phyloP scores from a whole-genome alignment of 345 rosid species.

The Passiflora organensis region DNA sequence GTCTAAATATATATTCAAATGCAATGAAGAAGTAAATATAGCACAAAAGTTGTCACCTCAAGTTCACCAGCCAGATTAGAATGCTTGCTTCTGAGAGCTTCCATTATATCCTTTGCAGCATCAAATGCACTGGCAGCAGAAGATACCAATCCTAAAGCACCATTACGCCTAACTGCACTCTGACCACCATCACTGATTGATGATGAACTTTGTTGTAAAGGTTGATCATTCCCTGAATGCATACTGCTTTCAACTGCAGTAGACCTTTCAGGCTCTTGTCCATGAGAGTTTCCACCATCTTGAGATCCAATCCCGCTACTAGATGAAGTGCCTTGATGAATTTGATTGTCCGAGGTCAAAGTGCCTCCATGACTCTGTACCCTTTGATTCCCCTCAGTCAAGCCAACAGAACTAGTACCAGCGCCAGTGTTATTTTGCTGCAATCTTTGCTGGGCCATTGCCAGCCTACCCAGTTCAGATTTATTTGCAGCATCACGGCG shows the following conservation, averaged over 20 bases:
- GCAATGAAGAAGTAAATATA: neutral
- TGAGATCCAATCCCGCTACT: slow-evolving; percentile 61
- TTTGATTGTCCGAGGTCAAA: slow-evolving; percentile 54
- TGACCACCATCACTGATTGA: slow-evolving; percentile 53
- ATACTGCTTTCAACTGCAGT: slow-evolving; percentile 45
- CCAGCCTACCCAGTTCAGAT: slow-evolving; percentile 67
- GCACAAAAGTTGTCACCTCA: slow-evolving; percentile 50
- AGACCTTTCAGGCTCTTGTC: slow-evolving; percentile 83
- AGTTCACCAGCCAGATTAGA: slow-evolving; percentile 93
- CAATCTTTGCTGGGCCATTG: slow-evolving; percentile 92
- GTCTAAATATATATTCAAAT: neutral
- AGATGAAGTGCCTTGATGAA: slow-evolving; percentile 55
- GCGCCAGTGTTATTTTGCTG: slow-evolving; percentile 66
- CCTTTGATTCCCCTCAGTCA: slow-evolving; percentile 48
- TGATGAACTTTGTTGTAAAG: slow-evolving; percentile 66
- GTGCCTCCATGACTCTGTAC: slow-evolving; percentile 48
- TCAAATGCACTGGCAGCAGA: slow-evolving; percentile 93
- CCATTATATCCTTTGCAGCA: slow-evolving; percentile 99
- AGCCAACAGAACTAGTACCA: slow-evolving; percentile 44
- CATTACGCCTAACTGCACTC: slow-evolving; percentile 58
- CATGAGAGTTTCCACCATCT: slow-evolving; percentile 72
- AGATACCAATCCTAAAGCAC: slow-evolving; percentile 55
- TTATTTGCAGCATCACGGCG: slow-evolving; percentile 97
- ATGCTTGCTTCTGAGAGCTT: slow-evolving; percentile 92
- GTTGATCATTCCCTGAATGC: slow-evolving; percentile 64